Conservation (phyloP, 1,139 yeast species). For the Blastobotrys proliferans region DNA sequence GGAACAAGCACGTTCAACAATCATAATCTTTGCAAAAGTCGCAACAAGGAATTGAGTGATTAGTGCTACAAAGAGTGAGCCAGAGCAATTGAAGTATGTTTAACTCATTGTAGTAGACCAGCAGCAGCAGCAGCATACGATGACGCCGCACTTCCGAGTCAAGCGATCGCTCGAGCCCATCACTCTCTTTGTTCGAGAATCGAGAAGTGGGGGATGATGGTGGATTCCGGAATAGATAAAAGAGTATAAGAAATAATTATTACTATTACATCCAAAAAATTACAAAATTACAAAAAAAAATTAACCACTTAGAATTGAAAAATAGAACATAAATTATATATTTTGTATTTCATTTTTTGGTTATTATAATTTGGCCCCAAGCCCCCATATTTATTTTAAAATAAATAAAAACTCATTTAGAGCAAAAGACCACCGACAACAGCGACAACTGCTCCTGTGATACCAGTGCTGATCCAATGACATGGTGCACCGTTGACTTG, state of each 20-base stretch:
- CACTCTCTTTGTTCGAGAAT: not conserved
- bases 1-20: too few relatives aligned
- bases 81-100: not conserved
- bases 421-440: conserved; percentile 9
- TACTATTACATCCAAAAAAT: not conserved
- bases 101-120: not conserved
- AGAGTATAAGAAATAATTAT: not conserved
- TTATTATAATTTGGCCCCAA: not conserved
- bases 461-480: conserved; percentile 1
- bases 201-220: not conserved
- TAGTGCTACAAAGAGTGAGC: not conserved
- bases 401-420: conserved; percentile 3
- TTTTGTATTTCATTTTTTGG: not conserved
- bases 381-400: not conserved
- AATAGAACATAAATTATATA: not conserved
- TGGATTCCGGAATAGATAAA: not conserved
- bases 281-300: not conserved
- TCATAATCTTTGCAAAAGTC: too few relatives aligned
- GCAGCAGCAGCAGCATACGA: not conserved
- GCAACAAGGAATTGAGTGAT: too few relatives aligned
- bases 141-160: not conserved
- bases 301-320: not conserved
- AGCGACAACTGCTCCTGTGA: conserved; percentile 10
- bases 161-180: not conserved
- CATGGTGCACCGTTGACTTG: not conserved